Evolutionary conservation across 495 filamentous ascomycete species (phyloP).

Genomic region (Delitschia confertaspora): DNA sequence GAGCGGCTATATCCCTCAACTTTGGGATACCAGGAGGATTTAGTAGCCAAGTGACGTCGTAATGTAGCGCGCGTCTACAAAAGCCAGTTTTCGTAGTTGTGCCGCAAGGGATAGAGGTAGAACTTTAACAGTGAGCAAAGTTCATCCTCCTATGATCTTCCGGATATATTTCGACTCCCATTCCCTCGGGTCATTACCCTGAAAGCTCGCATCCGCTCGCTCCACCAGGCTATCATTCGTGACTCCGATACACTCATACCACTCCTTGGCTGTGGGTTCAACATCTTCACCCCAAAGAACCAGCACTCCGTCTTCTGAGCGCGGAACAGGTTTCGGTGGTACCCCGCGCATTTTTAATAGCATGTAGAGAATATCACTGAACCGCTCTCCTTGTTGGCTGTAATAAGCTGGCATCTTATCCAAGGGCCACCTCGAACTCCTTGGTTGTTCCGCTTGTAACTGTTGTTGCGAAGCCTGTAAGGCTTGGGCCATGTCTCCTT

Average conservation of each 20-base stretch:
- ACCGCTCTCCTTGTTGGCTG: slow-evolving; percentile 60
- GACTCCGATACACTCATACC: slow-evolving; percentile 21
- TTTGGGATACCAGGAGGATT: too few species aligned
- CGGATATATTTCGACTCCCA: slow-evolving; percentile 25
- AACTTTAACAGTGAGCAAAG: too few species aligned
- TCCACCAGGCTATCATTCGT: slow-evolving; percentile 6
- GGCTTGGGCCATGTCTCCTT: slow-evolving; percentile 14
- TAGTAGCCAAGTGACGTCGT: too few species aligned
- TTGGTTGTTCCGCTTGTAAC: not conserved
- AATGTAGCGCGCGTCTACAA: too few species aligned
- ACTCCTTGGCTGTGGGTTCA: slow-evolving; percentile 16
- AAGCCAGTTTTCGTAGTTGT: too few species aligned
- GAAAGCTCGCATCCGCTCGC: slow-evolving; percentile 10
- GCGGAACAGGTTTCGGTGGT: slow-evolving; percentile 16
- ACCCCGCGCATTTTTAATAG: slow-evolving; percentile 56
- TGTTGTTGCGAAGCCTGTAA: slow-evolving; percentile 4
- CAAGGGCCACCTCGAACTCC: slow-evolving; percentile 53
- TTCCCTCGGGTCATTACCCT: slow-evolving; percentile 13
- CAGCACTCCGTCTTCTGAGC: slow-evolving; percentile 14
- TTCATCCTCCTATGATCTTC: slow-evolving; percentile 22
- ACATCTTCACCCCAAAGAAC: slow-evolving; percentile 17
- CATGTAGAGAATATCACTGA: slow-evolving; percentile 65
- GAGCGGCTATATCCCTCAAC: too few species aligned
- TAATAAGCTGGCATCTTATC: slow-evolving; percentile 57
- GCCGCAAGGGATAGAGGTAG: too few species aligned